phyloP scores from a whole-genome alignment of 2,329 filamentous ascomycete species.

The Pezicula radicicola region DNA sequence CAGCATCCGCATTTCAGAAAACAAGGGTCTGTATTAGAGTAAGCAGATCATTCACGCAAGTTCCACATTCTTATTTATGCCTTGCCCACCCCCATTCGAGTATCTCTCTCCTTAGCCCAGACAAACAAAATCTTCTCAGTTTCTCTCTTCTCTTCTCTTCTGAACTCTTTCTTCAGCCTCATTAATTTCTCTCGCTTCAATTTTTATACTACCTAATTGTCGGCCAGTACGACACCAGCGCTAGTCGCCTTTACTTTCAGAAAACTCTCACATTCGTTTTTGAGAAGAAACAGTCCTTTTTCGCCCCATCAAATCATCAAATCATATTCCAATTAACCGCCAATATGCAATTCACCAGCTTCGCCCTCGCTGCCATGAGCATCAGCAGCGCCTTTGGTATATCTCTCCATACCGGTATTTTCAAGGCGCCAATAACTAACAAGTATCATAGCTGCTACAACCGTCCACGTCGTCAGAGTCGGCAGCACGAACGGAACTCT shows the following conservation, averaged over 20 bases:
- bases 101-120: background rate
- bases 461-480: constrained; percentile 65
- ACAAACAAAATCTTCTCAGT: too few relatives aligned
- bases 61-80: constrained; percentile 20
- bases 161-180: constrained; percentile 3
- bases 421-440: background rate
- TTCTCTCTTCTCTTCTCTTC: constrained; percentile 8
- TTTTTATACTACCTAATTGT: constrained; percentile 22
- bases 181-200: background rate
- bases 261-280: constrained; percentile 16
- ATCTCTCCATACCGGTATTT: background rate
- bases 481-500: constrained; percentile 43
- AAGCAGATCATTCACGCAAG: constrained; percentile 16
- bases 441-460: constrained; percentile 14
- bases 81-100: constrained; percentile 6
- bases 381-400: constrained; percentile 25
- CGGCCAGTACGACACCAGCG: constrained; percentile 30
- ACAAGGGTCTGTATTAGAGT: constrained; percentile 3
- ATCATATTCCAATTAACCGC: constrained; percentile 8
- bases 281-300: background rate
- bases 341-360: constrained; percentile 30
- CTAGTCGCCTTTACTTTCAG: constrained; percentile 20
- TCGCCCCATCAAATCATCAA: constrained; percentile 6
- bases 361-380: constrained; percentile 26
- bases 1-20: background rate